phyloP scores from a whole-genome alignment of 2,329 filamentous ascomycete genomes.

The Lecanicillium sp. region DNA sequence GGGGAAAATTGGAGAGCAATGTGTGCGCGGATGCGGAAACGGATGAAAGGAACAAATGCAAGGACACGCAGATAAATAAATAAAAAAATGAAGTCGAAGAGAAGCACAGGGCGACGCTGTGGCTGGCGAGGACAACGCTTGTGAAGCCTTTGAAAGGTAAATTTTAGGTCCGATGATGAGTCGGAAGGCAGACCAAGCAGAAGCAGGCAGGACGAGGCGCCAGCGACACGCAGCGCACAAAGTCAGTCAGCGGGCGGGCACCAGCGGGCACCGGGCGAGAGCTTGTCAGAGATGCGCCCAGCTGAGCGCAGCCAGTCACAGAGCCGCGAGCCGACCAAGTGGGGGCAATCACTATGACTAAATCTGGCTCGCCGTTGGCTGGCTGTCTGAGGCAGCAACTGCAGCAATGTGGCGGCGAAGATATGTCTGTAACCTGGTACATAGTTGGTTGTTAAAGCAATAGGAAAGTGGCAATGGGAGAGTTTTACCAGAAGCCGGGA shows the following conservation, averaged over 20 bases:
- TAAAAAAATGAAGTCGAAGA: no score
- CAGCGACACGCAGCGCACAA: conserved; percentile 1
- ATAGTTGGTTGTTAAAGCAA: no score
- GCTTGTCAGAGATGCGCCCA: conserved; percentile 6
- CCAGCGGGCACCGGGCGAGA: no score
- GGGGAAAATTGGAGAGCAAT: not conserved
- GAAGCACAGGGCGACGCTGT: no score
- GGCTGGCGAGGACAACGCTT: no score
- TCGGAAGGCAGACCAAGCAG: no score
- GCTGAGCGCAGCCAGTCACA: not conserved
- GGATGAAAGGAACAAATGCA: not conserved
- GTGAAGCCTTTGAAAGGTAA: not conserved
- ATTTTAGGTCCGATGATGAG: not conserved
- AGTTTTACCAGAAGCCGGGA: no score
- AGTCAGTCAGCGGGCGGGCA: no score
- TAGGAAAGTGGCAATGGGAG: no score
- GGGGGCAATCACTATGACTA: conserved; percentile 10
- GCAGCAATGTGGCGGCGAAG: no score
- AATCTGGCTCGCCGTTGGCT: conserved; percentile 2
- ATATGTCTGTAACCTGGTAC: no score
- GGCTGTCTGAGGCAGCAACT: conserved; percentile 25
- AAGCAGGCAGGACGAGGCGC: no score
- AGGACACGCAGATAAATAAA: not conserved
- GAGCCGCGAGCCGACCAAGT: not conserved
- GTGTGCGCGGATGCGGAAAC: not conserved